Evolutionary conservation across 2,329 filamentous ascomycete species (phyloP).

Genomic region (Aspergillus quadrilineatus): DNA sequence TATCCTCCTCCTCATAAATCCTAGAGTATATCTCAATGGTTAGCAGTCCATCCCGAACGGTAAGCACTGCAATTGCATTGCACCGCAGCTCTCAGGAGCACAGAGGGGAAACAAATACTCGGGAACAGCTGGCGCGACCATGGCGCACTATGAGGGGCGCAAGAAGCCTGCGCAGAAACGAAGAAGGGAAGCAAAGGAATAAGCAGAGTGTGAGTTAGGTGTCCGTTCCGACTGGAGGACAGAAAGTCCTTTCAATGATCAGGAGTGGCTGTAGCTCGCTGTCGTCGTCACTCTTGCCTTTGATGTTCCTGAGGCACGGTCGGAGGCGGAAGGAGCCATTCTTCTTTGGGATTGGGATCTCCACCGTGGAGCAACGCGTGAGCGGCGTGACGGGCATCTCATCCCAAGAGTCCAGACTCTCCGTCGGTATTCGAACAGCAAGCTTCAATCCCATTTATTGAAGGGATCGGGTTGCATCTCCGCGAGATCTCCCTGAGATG

Average conservation of each 20-base stretch:
- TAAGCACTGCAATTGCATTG: conserved; percentile 22
- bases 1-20: conserved; percentile 88
- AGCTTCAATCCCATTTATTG: background rate
- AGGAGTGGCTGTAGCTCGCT: conserved; percentile 3
- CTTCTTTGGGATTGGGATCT: conserved; percentile 20
- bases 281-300: conserved; percentile 19
- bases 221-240: background rate
- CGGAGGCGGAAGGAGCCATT: conserved; percentile 17
- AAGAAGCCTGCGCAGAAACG: conserved; percentile 9
- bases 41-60: conserved; percentile 17
- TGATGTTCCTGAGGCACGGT: conserved; percentile 20
- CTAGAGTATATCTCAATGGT: conserved; percentile 49
- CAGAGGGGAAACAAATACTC: conserved; percentile 57
- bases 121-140: conserved; percentile 73
- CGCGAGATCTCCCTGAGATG: conserved; percentile 29
- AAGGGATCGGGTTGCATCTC: background rate
- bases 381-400: conserved; percentile 11
- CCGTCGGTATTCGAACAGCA: background rate
- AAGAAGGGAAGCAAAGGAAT: background rate
- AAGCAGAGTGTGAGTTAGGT: background rate
- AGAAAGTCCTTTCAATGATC: conserved; percentile 2
- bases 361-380: conserved; percentile 21
- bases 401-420: conserved; percentile 8
- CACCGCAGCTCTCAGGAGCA: conserved; percentile 28
- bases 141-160: conserved; percentile 44